phyloP scores from a whole-genome alignment of 2,329 filamentous ascomycete genomes.

The Fusarium tanahbumbuense region DNA sequence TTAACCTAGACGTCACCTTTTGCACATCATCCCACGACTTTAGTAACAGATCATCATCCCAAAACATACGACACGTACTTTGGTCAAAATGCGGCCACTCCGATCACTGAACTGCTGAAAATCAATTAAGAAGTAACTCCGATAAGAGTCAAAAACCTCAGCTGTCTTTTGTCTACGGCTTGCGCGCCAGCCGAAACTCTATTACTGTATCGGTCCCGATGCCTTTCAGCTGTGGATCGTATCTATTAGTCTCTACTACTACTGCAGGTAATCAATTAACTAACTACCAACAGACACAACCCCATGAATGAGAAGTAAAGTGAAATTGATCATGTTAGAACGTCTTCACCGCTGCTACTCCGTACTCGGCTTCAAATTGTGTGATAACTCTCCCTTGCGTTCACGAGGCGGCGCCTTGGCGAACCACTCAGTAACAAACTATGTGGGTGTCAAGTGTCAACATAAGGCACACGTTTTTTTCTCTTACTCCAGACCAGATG shows the following conservation, averaged over 20 bases:
- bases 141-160: neutral
- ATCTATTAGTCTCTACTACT: neutral
- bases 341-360: slow-evolving; percentile 34
- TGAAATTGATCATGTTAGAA: slow-evolving; percentile 1
- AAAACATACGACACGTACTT: slow-evolving; percentile 5
- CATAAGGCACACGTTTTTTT: slow-evolving; percentile 14
- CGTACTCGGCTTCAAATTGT: slow-evolving; percentile 10
- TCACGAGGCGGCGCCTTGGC: slow-evolving; percentile 30
- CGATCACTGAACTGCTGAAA: neutral
- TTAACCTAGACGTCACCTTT: slow-evolving; percentile 31
- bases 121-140: slow-evolving; percentile 14
- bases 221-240: slow-evolving; percentile 2
- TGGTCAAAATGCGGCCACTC: neutral
- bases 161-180: slow-evolving; percentile 1
- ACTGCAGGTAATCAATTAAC: slow-evolving; percentile 9
- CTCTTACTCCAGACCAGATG: slow-evolving; percentile 1
- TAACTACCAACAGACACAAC: slow-evolving; percentile 10
- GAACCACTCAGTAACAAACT: slow-evolving; percentile 1
- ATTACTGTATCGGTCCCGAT: neutral
- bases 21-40: slow-evolving; percentile 17
- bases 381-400: slow-evolving; percentile 38
- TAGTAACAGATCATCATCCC: slow-evolving; percentile 33
- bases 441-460: slow-evolving; percentile 27
- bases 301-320: neutral
- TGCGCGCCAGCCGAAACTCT: slow-evolving; percentile 34